Evolutionary conservation across 2,329 filamentous ascomycete genomes (phyloP), one percentile per base, ranked within the genome.

Genomic region (Clonostachys byssicola): DNA sequence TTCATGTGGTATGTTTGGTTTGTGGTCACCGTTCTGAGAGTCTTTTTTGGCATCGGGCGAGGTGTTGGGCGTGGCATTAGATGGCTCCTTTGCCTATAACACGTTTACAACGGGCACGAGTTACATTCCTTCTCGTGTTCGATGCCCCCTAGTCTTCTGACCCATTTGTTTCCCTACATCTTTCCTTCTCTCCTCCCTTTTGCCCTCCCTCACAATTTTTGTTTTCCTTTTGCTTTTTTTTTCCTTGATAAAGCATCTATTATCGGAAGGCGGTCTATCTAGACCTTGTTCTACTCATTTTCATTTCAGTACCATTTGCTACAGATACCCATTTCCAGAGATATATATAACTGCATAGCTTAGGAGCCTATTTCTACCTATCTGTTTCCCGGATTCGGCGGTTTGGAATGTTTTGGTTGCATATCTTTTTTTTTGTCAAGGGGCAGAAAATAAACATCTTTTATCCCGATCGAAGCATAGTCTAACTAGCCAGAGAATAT

Each of bases 1-100:
- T 80, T 95, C 56, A 89, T 97, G 84, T 96, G 94, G 91, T 90
- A 87, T 66, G 85, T 95, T 14, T 97, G 92, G 91, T 81, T 95
- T 49, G 73, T 95, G 34, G 92, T 96, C 20, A 88, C 91, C 63
- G 73, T 92, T 20, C 73, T 87, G 45, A 80, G 89, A 50, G 65
- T 88, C 13, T 68, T 88, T 35, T 71, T 83, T 50, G 83, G 84
- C 12, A 56, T 86, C 2, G 77, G 85, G 41, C 78, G 78, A 42
- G 83, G 83, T 3, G 59, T 81, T 0, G 70, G 82, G 44, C 68
- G 73, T 12, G 76, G 79, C 10, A 73, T 88, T n/a, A 77, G 78
- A 60, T 97, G 92, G 92, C 66, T 96, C 61, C 69, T 96, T 52
- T 96, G 89, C 89, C 64, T 94, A 55, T 89, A 65, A 70, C 48